Evolutionary conservation across 2,329 filamentous ascomycete species (phyloP).

Genomic region (Colletotrichum endophyticum): DNA sequence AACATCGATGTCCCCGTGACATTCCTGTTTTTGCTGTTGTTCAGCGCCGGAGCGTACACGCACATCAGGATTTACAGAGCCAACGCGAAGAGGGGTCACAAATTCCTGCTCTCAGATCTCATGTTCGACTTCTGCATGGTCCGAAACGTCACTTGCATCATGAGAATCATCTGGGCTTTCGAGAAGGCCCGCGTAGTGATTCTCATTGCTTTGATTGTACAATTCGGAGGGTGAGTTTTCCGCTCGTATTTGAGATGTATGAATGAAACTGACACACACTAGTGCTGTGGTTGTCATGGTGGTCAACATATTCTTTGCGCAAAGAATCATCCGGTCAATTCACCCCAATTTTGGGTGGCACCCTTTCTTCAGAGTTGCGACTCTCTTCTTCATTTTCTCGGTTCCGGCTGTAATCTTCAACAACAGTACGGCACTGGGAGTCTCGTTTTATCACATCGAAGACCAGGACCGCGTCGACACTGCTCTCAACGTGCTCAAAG

Average conservation of each 20-base stretch:
- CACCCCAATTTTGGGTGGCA: conserved; percentile 42
- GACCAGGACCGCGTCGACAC: conserved; percentile 18
- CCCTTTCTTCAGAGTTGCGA: conserved; percentile 25
- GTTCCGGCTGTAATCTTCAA: conserved; percentile 32
- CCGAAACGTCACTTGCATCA: conserved; percentile 34
- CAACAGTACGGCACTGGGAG: conserved; percentile 33
- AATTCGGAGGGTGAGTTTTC: conserved; percentile 36
- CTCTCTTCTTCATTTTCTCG: conserved; percentile 29
- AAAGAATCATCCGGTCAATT: conserved; percentile 41
- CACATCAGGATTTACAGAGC: conserved; percentile 29
- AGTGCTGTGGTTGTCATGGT: conserved; percentile 40
- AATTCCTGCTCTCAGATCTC: conserved; percentile 41
- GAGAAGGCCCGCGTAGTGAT: conserved; percentile 28
- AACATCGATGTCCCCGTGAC: conserved; percentile 27
- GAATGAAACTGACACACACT: conserved; percentile 32
- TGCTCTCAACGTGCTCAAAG: conserved; percentile 21
- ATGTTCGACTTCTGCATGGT: conserved; percentile 44
- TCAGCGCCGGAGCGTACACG: conserved; percentile 25
- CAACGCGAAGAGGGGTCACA: conserved; percentile 39
- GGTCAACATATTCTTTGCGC: conserved; percentile 42
- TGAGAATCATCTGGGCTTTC: conserved; percentile 41
- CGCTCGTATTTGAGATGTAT: neutral
- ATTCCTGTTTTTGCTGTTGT: conserved; percentile 28
- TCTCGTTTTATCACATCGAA: conserved; percentile 28
- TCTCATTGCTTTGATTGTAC: conserved; percentile 38